phyloP scores from a whole-genome alignment of 2,329 filamentous ascomycete species.

The Colletotrichum viniferum region DNA sequence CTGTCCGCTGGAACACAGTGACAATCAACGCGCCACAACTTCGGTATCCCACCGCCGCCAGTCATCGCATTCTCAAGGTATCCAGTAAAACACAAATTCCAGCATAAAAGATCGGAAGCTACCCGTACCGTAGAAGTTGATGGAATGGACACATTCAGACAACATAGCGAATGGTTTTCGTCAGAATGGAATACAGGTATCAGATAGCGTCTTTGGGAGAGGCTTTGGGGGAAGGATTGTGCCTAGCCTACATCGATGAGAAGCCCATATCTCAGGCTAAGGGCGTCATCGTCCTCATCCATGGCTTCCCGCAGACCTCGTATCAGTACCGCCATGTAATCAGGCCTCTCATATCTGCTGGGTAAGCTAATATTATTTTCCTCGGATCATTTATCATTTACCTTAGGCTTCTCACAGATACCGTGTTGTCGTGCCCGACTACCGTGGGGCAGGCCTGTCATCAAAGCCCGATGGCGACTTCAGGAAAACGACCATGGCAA shows the following conservation, averaged over 20 bases:
- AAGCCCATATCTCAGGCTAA: neutral
- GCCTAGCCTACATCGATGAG: neutral
- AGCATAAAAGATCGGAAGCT: neutral
- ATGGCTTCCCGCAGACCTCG: conserved; percentile 51
- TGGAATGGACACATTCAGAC: neutral
- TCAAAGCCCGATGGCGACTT: conserved; percentile 39
- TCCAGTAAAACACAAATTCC: neutral
- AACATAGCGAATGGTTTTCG: neutral
- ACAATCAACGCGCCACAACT: neutral
- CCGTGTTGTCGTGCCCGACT: conserved; percentile 44
- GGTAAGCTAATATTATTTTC: conserved; percentile 21
- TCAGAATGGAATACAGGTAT: neutral
- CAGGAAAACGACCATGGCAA: conserved; percentile 43
- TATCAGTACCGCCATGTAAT: conserved; percentile 47
- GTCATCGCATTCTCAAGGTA: neutral
- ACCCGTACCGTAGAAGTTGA: neutral
- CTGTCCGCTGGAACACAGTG: neutral
- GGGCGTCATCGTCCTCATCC: conserved; percentile 46
- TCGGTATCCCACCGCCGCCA: neutral
- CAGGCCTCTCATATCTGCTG: conserved; percentile 36
- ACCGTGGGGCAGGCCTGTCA: conserved; percentile 41
- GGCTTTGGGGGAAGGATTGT: neutral
- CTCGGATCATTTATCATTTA: neutral
- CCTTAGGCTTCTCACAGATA: conserved; percentile 15
- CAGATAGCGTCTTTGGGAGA: neutral